These are phyloP conservation scores for Lactarius pseudohatsudake DNA, from an alignment of 768 basidiomycete species.

Conservation along the genomic window DNA sequence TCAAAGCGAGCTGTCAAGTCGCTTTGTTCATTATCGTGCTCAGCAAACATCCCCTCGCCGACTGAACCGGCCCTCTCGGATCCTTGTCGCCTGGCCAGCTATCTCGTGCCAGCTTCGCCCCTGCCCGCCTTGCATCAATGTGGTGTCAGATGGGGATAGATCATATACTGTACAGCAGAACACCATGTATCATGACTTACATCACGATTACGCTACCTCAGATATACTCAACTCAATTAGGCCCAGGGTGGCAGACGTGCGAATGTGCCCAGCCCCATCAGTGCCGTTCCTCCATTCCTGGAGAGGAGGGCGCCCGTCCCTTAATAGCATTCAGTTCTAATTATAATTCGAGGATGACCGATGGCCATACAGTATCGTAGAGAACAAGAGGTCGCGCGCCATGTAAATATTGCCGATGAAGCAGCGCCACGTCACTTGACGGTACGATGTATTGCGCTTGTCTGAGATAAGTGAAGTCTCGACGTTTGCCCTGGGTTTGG, in stretches of 20 bases:
- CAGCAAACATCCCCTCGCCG: too few relatives aligned
- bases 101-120: too few relatives aligned
- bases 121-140: neutral
- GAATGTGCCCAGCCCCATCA: neutral
- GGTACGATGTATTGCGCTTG: neutral
- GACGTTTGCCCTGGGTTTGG: neutral
- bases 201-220: neutral
- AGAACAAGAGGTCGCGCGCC: neutral
- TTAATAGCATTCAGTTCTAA: neutral
- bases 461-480: neutral
- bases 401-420: neutral
- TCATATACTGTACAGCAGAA: too few relatives aligned
- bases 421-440: neutral
- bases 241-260: neutral
- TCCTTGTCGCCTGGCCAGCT: too few relatives aligned
- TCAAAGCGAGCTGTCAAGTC: too few relatives aligned
- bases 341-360: neutral
- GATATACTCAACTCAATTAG: neutral
- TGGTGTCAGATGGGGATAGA: neutral
- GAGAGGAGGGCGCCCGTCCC: neutral
- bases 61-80: too few relatives aligned
- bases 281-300: neutral
- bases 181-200: neutral
- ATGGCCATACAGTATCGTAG: neutral
- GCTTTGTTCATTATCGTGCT: too few relatives aligned